Conservation (phyloP, 305 asterid species). For the Solanum chacoense region DNA sequence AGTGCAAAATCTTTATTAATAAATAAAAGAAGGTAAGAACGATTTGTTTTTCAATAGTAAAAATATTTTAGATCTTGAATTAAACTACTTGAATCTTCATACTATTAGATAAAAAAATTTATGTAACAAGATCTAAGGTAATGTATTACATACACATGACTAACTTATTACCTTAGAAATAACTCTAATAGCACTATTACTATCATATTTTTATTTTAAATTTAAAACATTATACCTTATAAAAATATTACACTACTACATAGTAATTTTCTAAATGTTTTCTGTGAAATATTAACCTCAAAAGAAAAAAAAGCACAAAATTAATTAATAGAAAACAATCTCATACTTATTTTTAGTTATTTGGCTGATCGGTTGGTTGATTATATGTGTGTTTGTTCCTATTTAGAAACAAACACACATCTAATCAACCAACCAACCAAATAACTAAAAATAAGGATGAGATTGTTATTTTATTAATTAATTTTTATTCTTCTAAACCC, state of each 20-base stretch:
- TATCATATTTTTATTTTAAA: too few species aligned
- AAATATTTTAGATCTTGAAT: neutral
- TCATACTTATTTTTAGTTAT: neutral
- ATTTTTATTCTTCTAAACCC: neutral
- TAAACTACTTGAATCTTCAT: neutral
- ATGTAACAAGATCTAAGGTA: neutral
- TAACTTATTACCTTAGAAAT: neutral
- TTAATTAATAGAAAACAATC: neutral
- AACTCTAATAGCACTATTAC: neutral
- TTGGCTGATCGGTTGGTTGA: neutral
- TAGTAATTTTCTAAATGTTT: neutral
- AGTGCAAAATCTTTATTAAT: neutral
- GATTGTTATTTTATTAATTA: neutral
- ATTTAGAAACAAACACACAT: too few species aligned
- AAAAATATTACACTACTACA: neutral
- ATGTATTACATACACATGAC: neutral
- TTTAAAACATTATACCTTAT: neutral
- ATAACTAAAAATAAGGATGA: neutral
- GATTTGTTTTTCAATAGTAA: neutral
- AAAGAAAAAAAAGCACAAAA: neutral
- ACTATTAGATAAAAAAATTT: neutral
- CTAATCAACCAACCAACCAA: neutral
- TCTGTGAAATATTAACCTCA: neutral
- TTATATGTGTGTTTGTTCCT: neutral
- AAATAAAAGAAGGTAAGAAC: neutral